Percentiles rank a stretch among this genome's conserved stretches.
Evolutionary conservation across 805 yeast genomes (phyloP).

Genomic region (Teunomyces pallodes): DNA sequence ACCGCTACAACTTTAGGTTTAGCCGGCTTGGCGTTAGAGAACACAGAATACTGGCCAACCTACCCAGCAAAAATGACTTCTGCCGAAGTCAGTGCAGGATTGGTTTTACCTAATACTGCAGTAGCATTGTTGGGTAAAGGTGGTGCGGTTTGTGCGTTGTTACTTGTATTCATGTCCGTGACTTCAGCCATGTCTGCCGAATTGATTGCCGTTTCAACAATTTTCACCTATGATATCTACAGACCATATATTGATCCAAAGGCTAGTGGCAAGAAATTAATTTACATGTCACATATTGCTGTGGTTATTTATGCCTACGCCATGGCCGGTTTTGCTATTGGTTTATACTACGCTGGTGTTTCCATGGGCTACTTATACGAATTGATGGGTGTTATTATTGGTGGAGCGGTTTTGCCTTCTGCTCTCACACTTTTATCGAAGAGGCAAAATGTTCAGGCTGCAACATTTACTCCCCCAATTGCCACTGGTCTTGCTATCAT

Average conservation of each 20-base stretch:
- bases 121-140: conserved; percentile 81
- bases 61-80: conserved; percentile 66
- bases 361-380: conserved; percentile 86
- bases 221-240: conserved; percentile 83
- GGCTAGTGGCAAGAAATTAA: conserved; percentile 73
- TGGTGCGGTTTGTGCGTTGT: conserved; percentile 80
- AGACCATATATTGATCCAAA: conserved; percentile 75
- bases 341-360: conserved; percentile 76
- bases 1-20: conserved; percentile 83
- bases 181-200: conserved; percentile 93
- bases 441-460: conserved; percentile 68
- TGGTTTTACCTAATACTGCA: conserved; percentile 77
- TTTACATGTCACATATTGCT: conserved; percentile 62
- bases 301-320: conserved; percentile 56
- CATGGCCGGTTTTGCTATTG: conserved; percentile 83
- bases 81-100: conserved; percentile 76
- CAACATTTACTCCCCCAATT: conserved; percentile 69
- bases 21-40: conserved; percentile 74
- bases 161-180: conserved; percentile 86
- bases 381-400: conserved; percentile 85
- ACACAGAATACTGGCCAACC: conserved; percentile 71
- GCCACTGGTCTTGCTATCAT: conserved; percentile 74
- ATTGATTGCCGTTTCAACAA: conserved; percentile 81
- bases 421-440: conserved; percentile 62
- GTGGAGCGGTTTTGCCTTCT: conserved; percentile 82